Base-by-base conservation (phyloP, 805 yeast species). In the Wickerhamiella nectarea region DNA sequence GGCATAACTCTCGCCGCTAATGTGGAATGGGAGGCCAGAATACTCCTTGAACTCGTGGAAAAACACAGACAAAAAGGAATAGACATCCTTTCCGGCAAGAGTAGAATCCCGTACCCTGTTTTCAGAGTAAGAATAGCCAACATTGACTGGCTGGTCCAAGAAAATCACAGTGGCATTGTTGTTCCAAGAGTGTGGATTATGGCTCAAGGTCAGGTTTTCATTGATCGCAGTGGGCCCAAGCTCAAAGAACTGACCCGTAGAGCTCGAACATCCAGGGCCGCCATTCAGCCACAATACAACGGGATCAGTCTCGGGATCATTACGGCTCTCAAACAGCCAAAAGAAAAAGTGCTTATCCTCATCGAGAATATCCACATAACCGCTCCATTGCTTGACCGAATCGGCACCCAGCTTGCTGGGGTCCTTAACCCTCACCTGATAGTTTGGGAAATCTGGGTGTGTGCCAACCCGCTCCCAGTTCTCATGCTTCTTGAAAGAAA, bases 1-100 rank as follows among this genome's bases (percentile, higher is more conserved):
- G 19, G 89, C 95, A 58, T 87, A 86, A n/a, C 94, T 81, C 63
- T 86, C 95, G 53, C 96, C 96, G 41, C 95, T 80, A 60, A 86
- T 81, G 64, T 85, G 95, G 76, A 86, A 84, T 35, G 70, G 69
- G 46, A 46, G 45, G 46, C 69, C 63, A 40, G 69, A 57, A 62
- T 78, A 78, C 61, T 84, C 75, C 38, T 95, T 93, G 70, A 85
- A 86, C 56, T 81, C 78, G 60, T 80, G 76, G 71, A 80, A 89
- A 67, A 89, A 86, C 54, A 89, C 69, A 56, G 80, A 80, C 57
- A 89, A 69, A 63, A 89, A 87, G 1, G 86, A 81, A 57, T 78
- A 87, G 11, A 85, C 94, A 57, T 89, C 97, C 61, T 76, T 74
- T 38, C 85, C 95, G 33, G 97, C 96, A 64, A 31, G 94, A 3